Evolutionary conservation across 495 filamentous ascomycete species (phyloP).

Genomic region (Trichoderma orchidacearum): DNA sequence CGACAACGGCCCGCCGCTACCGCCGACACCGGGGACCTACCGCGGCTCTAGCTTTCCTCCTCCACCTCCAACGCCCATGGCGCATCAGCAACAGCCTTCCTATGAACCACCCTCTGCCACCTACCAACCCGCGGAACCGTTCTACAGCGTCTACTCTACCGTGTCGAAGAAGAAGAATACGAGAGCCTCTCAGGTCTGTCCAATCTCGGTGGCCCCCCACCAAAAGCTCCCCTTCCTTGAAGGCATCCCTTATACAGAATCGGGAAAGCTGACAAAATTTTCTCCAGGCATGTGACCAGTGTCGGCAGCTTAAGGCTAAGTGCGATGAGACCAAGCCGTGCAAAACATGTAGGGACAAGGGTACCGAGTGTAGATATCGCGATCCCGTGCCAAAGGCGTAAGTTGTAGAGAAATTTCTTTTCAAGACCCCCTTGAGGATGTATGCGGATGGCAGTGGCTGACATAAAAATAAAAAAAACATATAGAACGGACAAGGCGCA

Average conservation of each 20-base stretch:
- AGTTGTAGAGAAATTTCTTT: conserved; percentile 10
- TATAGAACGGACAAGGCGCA: conserved; percentile 38
- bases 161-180: conserved; percentile 35
- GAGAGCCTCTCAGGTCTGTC: conserved; percentile 35
- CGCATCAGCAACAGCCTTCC: conserved; percentile 17
- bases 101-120: conserved; percentile 25
- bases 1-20: conserved; percentile 24
- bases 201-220: background rate
- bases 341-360: conserved; percentile 42
- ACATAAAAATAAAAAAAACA: conserved; percentile 1
- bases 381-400: conserved; percentile 57
- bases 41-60: conserved; percentile 30
- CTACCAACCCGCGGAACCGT: conserved; percentile 15
- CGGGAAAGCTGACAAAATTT: background rate
- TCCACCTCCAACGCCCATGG: conserved; percentile 24
- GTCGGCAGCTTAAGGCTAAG: conserved; percentile 55
- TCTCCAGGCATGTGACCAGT: conserved; percentile 50
- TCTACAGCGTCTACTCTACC: conserved; percentile 21
- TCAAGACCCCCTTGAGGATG: background rate
- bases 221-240: background rate
- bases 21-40: conserved; percentile 24
- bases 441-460: conserved; percentile 3
- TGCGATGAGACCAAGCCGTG: conserved; percentile 55
- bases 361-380: conserved; percentile 47
- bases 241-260: too few relatives aligned